These are phyloP conservation scores for Aristolochia fimbriata DNA, from an alignment of 164 flowering plant species.

Conservation along the genomic window DNA sequence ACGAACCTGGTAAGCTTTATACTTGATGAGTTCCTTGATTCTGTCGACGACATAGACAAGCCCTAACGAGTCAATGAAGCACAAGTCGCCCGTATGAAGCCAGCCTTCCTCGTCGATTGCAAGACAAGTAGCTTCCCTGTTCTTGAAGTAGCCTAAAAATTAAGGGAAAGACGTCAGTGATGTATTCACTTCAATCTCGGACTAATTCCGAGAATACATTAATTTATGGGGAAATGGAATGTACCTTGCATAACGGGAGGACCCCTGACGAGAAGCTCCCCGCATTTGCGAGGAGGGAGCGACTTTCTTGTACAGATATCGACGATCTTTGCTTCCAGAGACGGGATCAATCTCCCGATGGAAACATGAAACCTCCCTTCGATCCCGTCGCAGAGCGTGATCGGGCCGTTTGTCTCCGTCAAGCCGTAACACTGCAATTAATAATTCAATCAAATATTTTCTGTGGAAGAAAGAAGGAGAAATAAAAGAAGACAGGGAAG, in stretches of 20 bases:
- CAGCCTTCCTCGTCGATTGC: constrained; percentile 23
- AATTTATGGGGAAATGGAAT: no score
- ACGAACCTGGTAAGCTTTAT: constrained; percentile 26
- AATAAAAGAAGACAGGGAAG: no score
- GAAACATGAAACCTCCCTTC: constrained; percentile 39
- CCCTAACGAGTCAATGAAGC: constrained; percentile 18
- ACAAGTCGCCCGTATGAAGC: constrained; percentile 25
- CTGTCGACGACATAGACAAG: constrained; percentile 21
- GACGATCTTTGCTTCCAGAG: constrained; percentile 65
- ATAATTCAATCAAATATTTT: no score
- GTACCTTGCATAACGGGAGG: constrained; percentile 74
- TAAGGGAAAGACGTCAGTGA: no score
- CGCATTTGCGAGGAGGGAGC: constrained; percentile 53
- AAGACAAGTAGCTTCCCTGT: constrained; percentile 12
- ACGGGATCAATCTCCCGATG: constrained; percentile 66
- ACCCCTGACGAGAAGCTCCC: constrained; percentile 67
- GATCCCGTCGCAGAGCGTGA: constrained; percentile 60
- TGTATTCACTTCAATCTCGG: no score
- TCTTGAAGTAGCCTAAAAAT: constrained; percentile 21
- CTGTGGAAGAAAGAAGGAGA: not conserved
- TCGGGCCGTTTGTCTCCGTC: constrained; percentile 79
- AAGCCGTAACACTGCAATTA: constrained; percentile 80
- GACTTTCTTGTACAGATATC: constrained; percentile 32
- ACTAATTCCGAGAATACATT: no score
- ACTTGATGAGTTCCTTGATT: constrained; percentile 27